Evolutionary conservation across 2,329 filamentous ascomycete species (phyloP).

Genomic region (Canariomyces notabilis): DNA sequence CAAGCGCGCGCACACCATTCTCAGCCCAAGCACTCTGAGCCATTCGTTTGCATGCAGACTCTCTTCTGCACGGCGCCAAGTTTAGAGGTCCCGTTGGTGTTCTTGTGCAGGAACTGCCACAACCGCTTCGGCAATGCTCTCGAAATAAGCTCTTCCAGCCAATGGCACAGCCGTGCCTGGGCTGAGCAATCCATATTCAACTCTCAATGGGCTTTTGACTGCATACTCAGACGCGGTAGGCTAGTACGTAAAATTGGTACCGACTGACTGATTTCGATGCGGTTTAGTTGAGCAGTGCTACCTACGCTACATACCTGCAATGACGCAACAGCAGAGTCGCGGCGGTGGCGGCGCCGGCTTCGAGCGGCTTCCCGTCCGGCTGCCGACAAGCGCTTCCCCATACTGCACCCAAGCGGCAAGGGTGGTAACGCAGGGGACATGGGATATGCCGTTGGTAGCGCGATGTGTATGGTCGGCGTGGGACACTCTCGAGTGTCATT

Average conservation of each 20-base stretch:
- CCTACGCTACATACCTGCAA: too few relatives aligned
- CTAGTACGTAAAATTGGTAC: not conserved
- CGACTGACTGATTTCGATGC: not conserved
- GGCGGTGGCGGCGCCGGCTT: too few relatives aligned
- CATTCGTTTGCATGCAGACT: slow-evolving; percentile 13
- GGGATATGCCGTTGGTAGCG: not conserved
- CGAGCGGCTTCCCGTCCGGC: slow-evolving; percentile 1
- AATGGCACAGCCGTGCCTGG: slow-evolving; percentile 3
- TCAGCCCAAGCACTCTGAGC: not conserved
- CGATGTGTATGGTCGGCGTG: slow-evolving; percentile 7
- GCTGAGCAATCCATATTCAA: too few relatives aligned
- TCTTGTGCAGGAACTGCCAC: slow-evolving; percentile 15
- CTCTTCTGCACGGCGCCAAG: slow-evolving; percentile 15
- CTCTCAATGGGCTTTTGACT: too few relatives aligned
- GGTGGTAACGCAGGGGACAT: not conserved
- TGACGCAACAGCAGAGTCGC: too few relatives aligned
- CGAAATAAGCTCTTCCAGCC: slow-evolving; percentile 7
- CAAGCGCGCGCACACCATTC: slow-evolving; percentile 19
- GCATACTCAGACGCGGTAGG: not conserved
- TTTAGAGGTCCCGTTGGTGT: slow-evolving; percentile 6
- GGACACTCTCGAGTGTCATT: slow-evolving; percentile 10
- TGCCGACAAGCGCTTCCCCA: not conserved
- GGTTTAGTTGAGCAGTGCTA: too few relatives aligned
- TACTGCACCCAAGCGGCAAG: slow-evolving; percentile 3
- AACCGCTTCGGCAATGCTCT: not conserved